These are phyloP conservation scores for Mycena sp. DNA, from an alignment of 1,284 basidiomycete species.

Conservation along the genomic window DNA sequence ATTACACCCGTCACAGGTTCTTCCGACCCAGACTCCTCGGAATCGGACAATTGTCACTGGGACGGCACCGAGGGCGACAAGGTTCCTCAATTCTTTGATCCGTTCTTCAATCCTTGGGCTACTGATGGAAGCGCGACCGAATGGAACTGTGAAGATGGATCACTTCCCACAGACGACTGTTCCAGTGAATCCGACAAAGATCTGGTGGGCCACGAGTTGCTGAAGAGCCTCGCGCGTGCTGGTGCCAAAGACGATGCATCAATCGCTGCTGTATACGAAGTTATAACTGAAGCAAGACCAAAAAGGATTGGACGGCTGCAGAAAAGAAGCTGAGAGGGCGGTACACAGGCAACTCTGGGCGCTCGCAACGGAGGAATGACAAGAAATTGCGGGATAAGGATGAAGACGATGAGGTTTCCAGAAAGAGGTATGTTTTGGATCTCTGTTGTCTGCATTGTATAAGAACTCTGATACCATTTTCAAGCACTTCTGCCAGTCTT, in stretches of 20 bases:
- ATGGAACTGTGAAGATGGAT: background rate
- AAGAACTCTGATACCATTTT: background rate
- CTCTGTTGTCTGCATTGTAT: background rate
- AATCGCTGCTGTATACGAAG: background rate
- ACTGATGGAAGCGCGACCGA: background rate
- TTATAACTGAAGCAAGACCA: constrained; percentile 4
- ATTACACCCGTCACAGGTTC: background rate
- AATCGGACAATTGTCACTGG: background rate
- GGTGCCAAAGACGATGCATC: background rate
- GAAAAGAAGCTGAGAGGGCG: constrained; percentile 1
- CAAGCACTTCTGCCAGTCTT: background rate
- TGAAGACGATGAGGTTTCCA: background rate
- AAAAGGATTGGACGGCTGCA: constrained; percentile 16
- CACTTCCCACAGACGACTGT: background rate
- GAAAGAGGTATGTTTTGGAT: constrained; percentile 5
- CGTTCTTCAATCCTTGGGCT: background rate
- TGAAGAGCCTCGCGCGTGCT: background rate
- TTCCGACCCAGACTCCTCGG: background rate
- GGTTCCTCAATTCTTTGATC: background rate
- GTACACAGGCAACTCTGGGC: constrained; percentile 7
- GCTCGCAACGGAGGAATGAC: background rate
- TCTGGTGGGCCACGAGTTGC: background rate
- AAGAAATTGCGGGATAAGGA: constrained; percentile 3
- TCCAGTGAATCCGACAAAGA: background rate
- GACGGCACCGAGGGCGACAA: background rate